phyloP scores from a whole-genome alignment of 2,329 filamentous ascomycete genomes.

The Ophiosphaerella korrae region DNA sequence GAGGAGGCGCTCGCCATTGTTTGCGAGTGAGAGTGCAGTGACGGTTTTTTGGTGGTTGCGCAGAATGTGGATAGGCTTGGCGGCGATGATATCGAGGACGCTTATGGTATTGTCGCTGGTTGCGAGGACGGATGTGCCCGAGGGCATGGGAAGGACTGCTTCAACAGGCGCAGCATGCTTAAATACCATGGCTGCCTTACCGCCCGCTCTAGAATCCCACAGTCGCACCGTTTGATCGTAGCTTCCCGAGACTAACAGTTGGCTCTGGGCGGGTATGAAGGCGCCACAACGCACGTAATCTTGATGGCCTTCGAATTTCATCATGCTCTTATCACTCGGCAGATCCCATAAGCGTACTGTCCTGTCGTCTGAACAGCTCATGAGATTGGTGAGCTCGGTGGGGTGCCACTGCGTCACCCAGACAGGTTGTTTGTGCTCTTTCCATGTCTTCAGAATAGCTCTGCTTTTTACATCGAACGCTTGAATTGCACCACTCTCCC shows the following conservation, averaged over 20 bases:
- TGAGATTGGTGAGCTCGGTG: conserved; percentile 79
- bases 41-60: conserved; percentile 98
- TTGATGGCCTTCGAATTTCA: conserved; percentile 81
- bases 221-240: conserved; percentile 93
- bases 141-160: conserved; percentile 82
- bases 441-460: conserved; percentile 94
- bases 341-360: conserved; percentile 95
- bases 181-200: conserved; percentile 80
- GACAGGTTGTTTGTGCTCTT: conserved; percentile 89
- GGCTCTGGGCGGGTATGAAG: conserved; percentile 77
- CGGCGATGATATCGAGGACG: conserved; percentile 90
- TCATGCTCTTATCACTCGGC: conserved; percentile 74
- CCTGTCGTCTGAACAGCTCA: conserved; percentile 90
- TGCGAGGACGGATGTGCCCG: conserved; percentile 83
- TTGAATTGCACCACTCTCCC: conserved; percentile 90
- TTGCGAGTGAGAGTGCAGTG: conserved; percentile 81
- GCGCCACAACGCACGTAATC: conserved; percentile 90
- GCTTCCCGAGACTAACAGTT: conserved; percentile 82
- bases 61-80: conserved; percentile 82
- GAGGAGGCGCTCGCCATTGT: conserved; percentile 78
- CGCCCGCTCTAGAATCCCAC: conserved; percentile 83
- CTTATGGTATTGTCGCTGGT: conserved; percentile 85
- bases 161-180: conserved; percentile 92
- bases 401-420: conserved; percentile 94
- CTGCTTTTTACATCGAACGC: conserved; percentile 91